These are phyloP conservation scores for Dioszegia crocea DNA, from an alignment of 768 basidiomycete species.

Conservation along the genomic window DNA sequence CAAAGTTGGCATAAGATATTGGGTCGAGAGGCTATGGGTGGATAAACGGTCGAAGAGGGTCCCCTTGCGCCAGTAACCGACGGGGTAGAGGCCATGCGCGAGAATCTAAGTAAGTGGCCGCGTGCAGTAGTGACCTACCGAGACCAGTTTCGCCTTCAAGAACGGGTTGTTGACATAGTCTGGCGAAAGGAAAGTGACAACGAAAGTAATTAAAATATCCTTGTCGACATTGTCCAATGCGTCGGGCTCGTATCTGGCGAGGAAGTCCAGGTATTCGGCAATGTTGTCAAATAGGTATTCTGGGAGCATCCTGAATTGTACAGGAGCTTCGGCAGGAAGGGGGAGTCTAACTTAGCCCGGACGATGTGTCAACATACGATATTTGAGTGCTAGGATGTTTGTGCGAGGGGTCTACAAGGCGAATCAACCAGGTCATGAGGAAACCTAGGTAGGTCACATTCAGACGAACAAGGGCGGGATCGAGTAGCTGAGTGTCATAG, in stretches of 20 bases:
- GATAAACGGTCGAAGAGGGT: slow-evolving; percentile 79
- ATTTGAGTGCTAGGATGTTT: slow-evolving; percentile 66
- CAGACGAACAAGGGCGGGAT: slow-evolving; percentile 75
- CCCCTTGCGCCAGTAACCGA: slow-evolving; percentile 47
- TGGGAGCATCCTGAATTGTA: slow-evolving; percentile 78
- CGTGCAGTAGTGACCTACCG: slow-evolving; percentile 55
- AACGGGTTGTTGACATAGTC: slow-evolving; percentile 99
- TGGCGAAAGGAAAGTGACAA: slow-evolving; percentile 86
- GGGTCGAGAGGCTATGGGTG: slow-evolving; percentile 74
- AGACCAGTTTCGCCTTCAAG: slow-evolving; percentile 91
- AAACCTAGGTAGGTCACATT: slow-evolving; percentile 82
- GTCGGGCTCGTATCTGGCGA: slow-evolving; percentile 72
- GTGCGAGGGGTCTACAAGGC: slow-evolving; percentile 76
- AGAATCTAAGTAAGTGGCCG: slow-evolving; percentile 33
- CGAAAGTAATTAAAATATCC: slow-evolving; percentile 78
- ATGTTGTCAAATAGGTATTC: slow-evolving; percentile 94
- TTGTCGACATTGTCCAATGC: slow-evolving; percentile 80
- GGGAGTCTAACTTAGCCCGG: slow-evolving; percentile 60
- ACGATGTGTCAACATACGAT: slow-evolving; percentile 56
- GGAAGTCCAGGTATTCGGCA: slow-evolving; percentile 79
- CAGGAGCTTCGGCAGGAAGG: slow-evolving; percentile 76
- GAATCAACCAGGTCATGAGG: slow-evolving; percentile 87
- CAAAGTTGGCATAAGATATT: slow-evolving; percentile 82
- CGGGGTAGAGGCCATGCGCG: slow-evolving; percentile 43
- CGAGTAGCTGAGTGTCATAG: slow-evolving; percentile 77